These are phyloP conservation scores for Candida succiphila DNA, from an alignment of 805 yeast species.

Conservation along the genomic window DNA sequence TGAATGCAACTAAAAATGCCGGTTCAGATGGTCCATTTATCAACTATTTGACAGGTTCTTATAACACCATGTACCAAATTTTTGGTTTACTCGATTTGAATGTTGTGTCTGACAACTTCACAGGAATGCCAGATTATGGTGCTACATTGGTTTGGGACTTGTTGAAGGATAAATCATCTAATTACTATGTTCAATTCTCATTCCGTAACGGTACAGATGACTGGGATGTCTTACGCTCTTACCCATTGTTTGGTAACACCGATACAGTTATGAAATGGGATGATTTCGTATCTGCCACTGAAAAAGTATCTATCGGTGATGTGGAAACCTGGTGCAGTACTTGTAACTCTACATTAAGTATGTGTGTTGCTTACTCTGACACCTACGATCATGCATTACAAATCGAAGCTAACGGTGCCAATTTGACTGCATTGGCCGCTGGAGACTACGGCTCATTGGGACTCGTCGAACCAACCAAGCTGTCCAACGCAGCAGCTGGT, in stretches of 20 bases:
- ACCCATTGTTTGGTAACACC: constrained; percentile 27
- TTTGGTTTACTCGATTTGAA: constrained; percentile 26
- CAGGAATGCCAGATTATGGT: constrained; percentile 39
- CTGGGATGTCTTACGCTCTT: constrained; percentile 20
- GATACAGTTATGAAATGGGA: constrained; percentile 24
- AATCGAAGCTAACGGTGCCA: constrained; percentile 20
- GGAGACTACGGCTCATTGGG: constrained; percentile 19
- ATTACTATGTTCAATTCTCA: constrained; percentile 31
- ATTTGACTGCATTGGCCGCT: constrained; percentile 15
- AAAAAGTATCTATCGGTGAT: constrained; percentile 16
- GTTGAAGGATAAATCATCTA: constrained; percentile 17
- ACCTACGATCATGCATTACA: constrained; percentile 21
- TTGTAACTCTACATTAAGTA: constrained; percentile 22
- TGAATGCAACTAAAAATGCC: constrained; percentile 25
- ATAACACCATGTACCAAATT: constrained; percentile 31
- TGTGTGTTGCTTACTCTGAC: constrained; percentile 25
- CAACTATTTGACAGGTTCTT: constrained; percentile 35
- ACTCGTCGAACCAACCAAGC: constrained; percentile 8
- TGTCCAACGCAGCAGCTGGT: constrained; percentile 34
- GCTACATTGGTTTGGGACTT: constrained; percentile 36
- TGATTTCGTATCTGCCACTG: constrained; percentile 21
- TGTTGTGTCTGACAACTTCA: constrained; percentile 25
- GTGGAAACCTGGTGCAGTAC: constrained; percentile 29
- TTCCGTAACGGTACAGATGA: constrained; percentile 35
- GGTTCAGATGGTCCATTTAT: constrained; percentile 30